Conservation (phyloP, 2,329 filamentous ascomycete species). For the Calonectria pteridis region DNA sequence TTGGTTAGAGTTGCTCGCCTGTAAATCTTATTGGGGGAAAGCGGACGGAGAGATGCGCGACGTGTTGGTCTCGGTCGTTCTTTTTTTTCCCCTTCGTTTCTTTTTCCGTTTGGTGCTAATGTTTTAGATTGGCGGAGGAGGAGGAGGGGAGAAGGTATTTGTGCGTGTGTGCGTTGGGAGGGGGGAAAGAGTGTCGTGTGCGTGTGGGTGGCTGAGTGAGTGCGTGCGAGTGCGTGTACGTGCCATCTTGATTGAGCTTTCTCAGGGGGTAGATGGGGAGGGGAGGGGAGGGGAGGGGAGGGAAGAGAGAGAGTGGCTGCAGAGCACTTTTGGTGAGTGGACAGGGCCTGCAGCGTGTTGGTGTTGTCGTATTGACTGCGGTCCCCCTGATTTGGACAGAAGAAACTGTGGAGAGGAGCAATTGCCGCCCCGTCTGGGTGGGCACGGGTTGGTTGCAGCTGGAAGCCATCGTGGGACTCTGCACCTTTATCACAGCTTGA, state of each 20-base stretch:
- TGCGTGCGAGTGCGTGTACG: not conserved
- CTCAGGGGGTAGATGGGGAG: no score
- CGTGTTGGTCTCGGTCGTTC: conserved; percentile 5
- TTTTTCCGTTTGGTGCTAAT: not conserved
- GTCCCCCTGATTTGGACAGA: not conserved
- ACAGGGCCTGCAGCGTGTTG: not conserved
- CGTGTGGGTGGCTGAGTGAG: not conserved
- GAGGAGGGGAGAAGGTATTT: not conserved
- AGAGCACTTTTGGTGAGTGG: not conserved
- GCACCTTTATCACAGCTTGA: not conserved
- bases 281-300: not conserved
- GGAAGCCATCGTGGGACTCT: not conserved
- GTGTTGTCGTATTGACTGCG: not conserved
- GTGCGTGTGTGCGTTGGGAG: not conserved
- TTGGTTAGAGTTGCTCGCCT: conserved; percentile 4
- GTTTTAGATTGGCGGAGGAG: not conserved
- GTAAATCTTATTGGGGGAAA: conserved; percentile 1
- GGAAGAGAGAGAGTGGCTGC: not conserved
- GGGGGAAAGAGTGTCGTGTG: not conserved
- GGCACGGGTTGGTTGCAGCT: not conserved
- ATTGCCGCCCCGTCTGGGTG: not conserved
- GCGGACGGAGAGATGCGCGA: not conserved
- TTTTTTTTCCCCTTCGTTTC: not conserved
- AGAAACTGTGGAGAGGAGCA: not conserved
- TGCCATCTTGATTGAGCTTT: not conserved